Conservation (phyloP, 176 grass and related monocot genomes). For the Triticum timopheevii region DNA sequence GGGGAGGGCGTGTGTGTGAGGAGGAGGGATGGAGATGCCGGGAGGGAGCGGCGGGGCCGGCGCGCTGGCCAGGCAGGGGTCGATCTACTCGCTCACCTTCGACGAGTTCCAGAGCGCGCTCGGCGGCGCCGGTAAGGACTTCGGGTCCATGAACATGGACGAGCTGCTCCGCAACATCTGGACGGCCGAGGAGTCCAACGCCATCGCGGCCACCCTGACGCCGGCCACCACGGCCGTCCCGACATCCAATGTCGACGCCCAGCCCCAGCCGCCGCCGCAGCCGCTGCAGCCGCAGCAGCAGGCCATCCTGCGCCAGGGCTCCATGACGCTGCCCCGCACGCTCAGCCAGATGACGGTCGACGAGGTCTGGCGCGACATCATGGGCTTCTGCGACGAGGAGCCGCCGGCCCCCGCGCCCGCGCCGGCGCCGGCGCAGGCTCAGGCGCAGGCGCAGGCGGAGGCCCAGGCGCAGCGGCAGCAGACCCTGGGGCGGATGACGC, state of each 20-base stretch:
- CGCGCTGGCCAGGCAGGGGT: slow-evolving; percentile 67
- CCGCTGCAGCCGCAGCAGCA: background rate
- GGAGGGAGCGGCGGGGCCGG: slow-evolving; percentile 31
- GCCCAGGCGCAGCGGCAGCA: slow-evolving; percentile 37
- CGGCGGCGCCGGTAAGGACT: slow-evolving; percentile 69
- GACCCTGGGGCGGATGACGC: slow-evolving; percentile 86
- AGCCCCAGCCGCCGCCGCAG: background rate
- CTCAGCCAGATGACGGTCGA: slow-evolving; percentile 91
- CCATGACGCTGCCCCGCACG: slow-evolving; percentile 72
- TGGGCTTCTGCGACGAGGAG: slow-evolving; percentile 7
- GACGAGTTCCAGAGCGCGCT: slow-evolving; percentile 84
- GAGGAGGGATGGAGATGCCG: slow-evolving; percentile 58
- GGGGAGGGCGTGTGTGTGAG: background rate
- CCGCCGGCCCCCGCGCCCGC: background rate
- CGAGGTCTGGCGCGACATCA: slow-evolving; percentile 78
- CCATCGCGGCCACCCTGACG: slow-evolving; percentile 31
- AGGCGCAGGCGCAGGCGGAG: slow-evolving; percentile 28
- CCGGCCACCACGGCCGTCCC: background rate
- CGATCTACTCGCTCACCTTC: slow-evolving; percentile 84
- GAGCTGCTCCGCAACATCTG: slow-evolving; percentile 90
- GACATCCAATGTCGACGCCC: background rate
- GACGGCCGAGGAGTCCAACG: slow-evolving; percentile 82
- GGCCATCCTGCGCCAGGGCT: slow-evolving; percentile 68
- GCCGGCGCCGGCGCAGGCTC: background rate
- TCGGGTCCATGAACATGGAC: slow-evolving; percentile 97